Evolutionary conservation across 257 asterid genomes (phyloP).

Genomic region (Nemophila menziesii): DNA sequence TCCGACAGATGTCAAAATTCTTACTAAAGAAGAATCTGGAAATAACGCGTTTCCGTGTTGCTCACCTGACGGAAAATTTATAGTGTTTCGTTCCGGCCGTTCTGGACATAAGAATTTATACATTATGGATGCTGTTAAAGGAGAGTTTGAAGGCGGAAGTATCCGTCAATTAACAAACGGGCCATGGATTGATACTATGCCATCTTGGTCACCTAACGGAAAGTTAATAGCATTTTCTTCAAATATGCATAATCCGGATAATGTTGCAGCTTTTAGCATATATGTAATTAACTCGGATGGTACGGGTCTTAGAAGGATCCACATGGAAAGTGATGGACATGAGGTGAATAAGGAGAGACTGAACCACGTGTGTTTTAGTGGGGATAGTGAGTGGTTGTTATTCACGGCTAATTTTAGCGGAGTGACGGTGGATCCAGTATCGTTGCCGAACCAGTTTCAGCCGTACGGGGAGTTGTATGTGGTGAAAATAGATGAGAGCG

Average conservation of each 20-base stretch:
- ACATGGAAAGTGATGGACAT: constrained; percentile 27
- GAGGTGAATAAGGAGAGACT: constrained; percentile 49
- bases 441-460: constrained; percentile 73
- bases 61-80: constrained; percentile 66
- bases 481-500: constrained; percentile 68
- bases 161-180: constrained; percentile 57
- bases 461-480: constrained; percentile 69
- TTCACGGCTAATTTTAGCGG: constrained; percentile 64
- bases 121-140: constrained; percentile 44
- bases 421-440: constrained; percentile 61
- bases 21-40: constrained; percentile 51
- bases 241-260: constrained; percentile 45
- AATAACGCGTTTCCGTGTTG: constrained; percentile 89
- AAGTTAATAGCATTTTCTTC: constrained; percentile 89
- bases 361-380: constrained; percentile 80
- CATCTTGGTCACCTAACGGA: no score
- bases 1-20: constrained; percentile 36
- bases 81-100: constrained; percentile 73
- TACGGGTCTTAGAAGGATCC: constrained; percentile 33
- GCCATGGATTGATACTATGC: constrained; percentile 74
- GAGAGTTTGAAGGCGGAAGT: constrained; percentile 45
- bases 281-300: constrained; percentile 50
- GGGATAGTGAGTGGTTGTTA: constrained; percentile 60
- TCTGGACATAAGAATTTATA: constrained; percentile 66
- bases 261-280: constrained; percentile 35